phyloP scores from a whole-genome alignment of 2,329 filamentous ascomycete genomes.

The Onygena corvina region DNA sequence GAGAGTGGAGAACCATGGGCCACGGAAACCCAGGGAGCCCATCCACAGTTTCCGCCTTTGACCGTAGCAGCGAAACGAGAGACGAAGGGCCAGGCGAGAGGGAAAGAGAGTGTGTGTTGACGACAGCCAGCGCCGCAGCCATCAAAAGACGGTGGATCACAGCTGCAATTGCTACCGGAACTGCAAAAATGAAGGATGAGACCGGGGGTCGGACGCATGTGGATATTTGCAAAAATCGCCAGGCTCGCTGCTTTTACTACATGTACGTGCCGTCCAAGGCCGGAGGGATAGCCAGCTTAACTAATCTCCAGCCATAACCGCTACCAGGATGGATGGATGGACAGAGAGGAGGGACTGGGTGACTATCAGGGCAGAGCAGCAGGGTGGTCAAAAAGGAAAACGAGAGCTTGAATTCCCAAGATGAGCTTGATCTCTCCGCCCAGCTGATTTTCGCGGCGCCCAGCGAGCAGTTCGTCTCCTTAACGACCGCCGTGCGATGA shows the following conservation, averaged over 20 bases:
- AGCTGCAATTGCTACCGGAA: not conserved
- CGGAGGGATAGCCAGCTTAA: constrained; percentile 2
- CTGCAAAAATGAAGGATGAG: not conserved
- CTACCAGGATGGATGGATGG: constrained; percentile 3
- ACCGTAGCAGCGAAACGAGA: constrained; percentile 4
- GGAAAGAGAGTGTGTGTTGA: too few species aligned
- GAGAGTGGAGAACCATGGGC: constrained; percentile 6
- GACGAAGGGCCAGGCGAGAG: constrained; percentile 2
- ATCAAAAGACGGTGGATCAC: constrained; percentile 5
- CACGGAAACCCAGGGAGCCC: constrained; percentile 5
- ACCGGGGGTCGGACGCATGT: not conserved
- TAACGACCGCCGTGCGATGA: not conserved
- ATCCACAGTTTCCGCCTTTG: constrained; percentile 6
- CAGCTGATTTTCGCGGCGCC: not conserved
- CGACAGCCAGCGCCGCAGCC: not conserved
- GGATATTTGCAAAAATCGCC: constrained; percentile 2
- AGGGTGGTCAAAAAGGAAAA: not conserved
- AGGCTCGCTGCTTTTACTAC: not conserved
- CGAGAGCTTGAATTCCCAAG: not conserved
- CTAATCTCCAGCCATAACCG: constrained; percentile 7
- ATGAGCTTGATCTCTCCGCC: constrained; percentile 3
- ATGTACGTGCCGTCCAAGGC: constrained; percentile 2
- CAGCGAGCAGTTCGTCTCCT: not conserved
- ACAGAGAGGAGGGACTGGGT: not conserved
- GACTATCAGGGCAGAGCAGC: not conserved